Evolutionary conservation across 257 asterid genomes (phyloP).

Genomic region (Parsonsia alboflavescens): DNA sequence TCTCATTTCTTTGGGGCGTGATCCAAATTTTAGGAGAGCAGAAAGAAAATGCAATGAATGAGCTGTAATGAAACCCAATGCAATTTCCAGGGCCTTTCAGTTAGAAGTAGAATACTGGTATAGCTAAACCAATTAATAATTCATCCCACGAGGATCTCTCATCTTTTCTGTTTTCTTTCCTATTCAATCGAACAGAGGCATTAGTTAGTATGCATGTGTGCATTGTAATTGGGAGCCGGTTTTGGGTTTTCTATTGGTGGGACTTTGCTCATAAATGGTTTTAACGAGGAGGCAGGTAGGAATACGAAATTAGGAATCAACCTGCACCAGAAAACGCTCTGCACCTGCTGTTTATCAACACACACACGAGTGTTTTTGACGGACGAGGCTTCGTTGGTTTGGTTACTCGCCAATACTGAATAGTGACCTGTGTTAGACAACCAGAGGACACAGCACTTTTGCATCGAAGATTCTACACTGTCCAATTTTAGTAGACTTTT

Average conservation of each 20-base stretch:
- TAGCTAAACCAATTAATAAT: not conserved
- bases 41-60: not conserved
- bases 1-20: not conserved
- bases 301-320: not conserved
- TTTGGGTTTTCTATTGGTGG: not conserved
- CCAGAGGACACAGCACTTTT: too few relatives aligned
- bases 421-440: not conserved
- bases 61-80: conserved; percentile 4
- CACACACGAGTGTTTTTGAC: not conserved
- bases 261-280: conserved; percentile 11
- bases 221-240: not conserved
- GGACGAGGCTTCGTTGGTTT: not conserved
- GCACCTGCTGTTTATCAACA: not conserved
- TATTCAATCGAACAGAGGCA: not conserved
- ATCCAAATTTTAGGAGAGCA: not conserved
- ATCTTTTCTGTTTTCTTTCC: not conserved
- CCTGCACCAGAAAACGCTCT: conserved; percentile 15
- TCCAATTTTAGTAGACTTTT: too few relatives aligned
- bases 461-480: not conserved
- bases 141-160: conserved; percentile 3
- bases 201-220: not conserved
- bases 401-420: too few relatives aligned
- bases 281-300: not conserved
- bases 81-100: conserved; percentile 8
- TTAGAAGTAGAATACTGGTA: not conserved